phyloP scores from a whole-genome alignment of 2,329 filamentous ascomycete genomes.

The Cordyceps cicadae region DNA sequence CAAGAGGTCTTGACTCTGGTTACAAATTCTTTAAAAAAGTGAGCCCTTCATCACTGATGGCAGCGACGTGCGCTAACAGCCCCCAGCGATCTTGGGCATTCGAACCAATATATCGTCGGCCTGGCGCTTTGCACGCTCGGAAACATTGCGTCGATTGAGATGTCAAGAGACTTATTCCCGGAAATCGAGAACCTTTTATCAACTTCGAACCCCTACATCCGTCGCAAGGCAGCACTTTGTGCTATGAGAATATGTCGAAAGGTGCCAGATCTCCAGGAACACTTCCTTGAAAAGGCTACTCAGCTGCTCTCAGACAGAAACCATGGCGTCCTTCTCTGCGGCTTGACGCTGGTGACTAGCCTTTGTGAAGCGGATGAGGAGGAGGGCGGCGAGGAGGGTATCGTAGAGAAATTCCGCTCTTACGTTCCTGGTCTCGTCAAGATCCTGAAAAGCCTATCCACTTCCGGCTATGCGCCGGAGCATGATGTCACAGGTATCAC shows the following conservation, averaged over 20 bases:
- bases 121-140: slow-evolving; percentile 92
- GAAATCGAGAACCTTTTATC: slow-evolving; percentile 90
- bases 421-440: slow-evolving; percentile 80
- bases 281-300: slow-evolving; percentile 92
- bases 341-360: slow-evolving; percentile 81
- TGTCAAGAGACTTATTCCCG: slow-evolving; percentile 93
- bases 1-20: slow-evolving; percentile 96
- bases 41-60: slow-evolving; percentile 21
- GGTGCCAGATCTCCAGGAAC: slow-evolving; percentile 92
- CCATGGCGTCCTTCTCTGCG: slow-evolving; percentile 89
- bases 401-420: slow-evolving; percentile 84
- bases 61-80: slow-evolving; percentile 12
- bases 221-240: slow-evolving; percentile 93
- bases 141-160: slow-evolving; percentile 96
- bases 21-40: slow-evolving; percentile 98
- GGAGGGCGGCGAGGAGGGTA: slow-evolving; percentile 80
- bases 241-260: slow-evolving; percentile 98
- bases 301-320: slow-evolving; percentile 84
- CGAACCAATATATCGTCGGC: slow-evolving; percentile 97
- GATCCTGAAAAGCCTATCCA: slow-evolving; percentile 83
- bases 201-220: slow-evolving; percentile 95
- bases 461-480: slow-evolving; percentile 92
- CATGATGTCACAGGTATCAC: slow-evolving; percentile 98
- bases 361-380: slow-evolving; percentile 92
- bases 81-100: slow-evolving; percentile 81